Evolutionary conservation across 257 asterid genomes (phyloP), one percentile per base, ranked within the genome.

Genomic region (Solanum chilense): DNA sequence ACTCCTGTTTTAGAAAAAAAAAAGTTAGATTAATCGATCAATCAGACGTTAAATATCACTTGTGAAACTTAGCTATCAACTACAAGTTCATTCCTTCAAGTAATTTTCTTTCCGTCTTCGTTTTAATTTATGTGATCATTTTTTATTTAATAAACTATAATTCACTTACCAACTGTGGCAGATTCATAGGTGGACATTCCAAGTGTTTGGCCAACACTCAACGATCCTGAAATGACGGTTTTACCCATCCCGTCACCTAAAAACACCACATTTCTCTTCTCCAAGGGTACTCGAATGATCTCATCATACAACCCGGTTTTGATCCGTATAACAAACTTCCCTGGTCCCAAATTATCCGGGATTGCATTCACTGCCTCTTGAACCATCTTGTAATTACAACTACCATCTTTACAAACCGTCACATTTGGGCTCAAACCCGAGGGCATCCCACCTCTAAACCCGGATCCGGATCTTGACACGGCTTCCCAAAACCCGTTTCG

Each of bases 1-100:
- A 92, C 89, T 64, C 94, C 94, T 93, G 88, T 15, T 64, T 41
- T 35, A 84, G 41, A 16, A 25, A 71, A 49, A n/a, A 31, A 33
- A 64, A 87, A 52, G 2, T 20, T 10, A 47, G 29, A 16, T 62
- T 6, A 71, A 33, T 35, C 1, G 0, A 27, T 68, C 5, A 58
- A 58, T 11, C 6, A 25, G 3, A 21, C 13, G 27, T 21, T 60
- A 20, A 56, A 56, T 56, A 9, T 60, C 69, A 60, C 29, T 9
- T 21, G 0, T 21, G 27, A 60, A 58, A 56, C 62, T 18, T 0
- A 45, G 9, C 10, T 80, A 80, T 25, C 1, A 45, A 14, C 41
- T 78, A 16, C 66, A 45, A 1, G 0, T 29, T 47, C 23, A 0
- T 4, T 52, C 10, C 60, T 42, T 0, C 45, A 16, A 0, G 18